Evolutionary conservation across 306 rosid species (phyloP).

Genomic region (Vigna unguiculata): DNA sequence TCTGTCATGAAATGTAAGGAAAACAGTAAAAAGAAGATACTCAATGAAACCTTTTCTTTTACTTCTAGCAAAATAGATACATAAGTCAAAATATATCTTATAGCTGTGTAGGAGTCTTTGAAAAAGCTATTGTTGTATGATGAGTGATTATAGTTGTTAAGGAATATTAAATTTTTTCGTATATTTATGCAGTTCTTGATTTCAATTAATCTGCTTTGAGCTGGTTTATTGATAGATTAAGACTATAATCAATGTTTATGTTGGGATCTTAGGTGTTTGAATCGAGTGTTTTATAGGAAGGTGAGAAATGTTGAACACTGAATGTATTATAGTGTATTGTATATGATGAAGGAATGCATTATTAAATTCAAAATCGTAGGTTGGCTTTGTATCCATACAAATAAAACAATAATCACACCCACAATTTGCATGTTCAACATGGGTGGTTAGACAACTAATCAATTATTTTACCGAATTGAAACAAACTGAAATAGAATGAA

Average conservation of each 20-base stretch:
- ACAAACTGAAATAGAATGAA: too few relatives aligned
- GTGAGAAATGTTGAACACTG: not conserved
- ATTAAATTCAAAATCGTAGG: too few relatives aligned
- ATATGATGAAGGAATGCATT: too few relatives aligned
- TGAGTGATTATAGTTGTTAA: constrained; percentile 21
- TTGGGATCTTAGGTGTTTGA: not conserved
- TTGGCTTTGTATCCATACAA: too few relatives aligned
- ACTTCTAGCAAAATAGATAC: not conserved
- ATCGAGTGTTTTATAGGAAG: not conserved
- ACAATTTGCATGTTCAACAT: too few relatives aligned
- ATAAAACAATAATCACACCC: too few relatives aligned
- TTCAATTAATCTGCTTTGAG: not conserved
- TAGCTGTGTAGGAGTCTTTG: not conserved
- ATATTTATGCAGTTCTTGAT: not conserved
- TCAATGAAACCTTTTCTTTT: not conserved
- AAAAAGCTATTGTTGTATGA: not conserved
- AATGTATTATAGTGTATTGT: too few relatives aligned
- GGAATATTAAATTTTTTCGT: not conserved
- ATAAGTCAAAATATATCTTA: too few relatives aligned
- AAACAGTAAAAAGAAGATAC: not conserved
- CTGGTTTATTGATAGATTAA: not conserved
- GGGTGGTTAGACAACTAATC: too few relatives aligned
- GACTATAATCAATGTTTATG: not conserved
- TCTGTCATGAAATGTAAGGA: not conserved
- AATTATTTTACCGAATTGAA: too few relatives aligned